Base-by-base conservation (phyloP, 768 basidiomycete genomes). In the Cubamyces lactineus region DNA sequence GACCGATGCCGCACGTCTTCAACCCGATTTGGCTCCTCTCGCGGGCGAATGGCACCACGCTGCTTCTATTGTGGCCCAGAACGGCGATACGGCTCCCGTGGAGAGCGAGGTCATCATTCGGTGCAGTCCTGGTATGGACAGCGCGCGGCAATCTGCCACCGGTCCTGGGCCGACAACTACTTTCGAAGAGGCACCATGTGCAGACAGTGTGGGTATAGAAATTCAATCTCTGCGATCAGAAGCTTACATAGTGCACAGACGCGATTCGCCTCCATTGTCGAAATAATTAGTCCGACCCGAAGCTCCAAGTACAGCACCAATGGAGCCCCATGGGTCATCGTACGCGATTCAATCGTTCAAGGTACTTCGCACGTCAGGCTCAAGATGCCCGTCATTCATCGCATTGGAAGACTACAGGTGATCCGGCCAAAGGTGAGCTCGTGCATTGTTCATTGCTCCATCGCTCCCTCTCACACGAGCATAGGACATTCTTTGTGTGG, bases 401-500 rank as follows among this genome's bases (percentile, higher is more conserved):
- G 53, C 2, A 5, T 15, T 7, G 53, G 53, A 4, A 5, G 6
- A 0, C 2, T 54, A 1, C 24, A 5, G 1, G 30, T 53, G n/a
- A 13, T 52, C 12, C 8, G 16, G 8, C 38, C 34, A 0, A 13
- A 62, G 53, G 61, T 48, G 45, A 28, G 46, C n/a, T n/a, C n/a
- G n/a, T n/a, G n/a, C n/a, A n/a, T n/a, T n/a, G n/a, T n/a, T n/a
- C n/a, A n/a, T n/a, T n/a, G n/a, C n/a, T n/a, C n/a, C n/a, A n/a
- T n/a, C n/a, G n/a, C n/a, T n/a, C n/a, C n/a, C n/a, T n/a, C n/a
- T n/a, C n/a, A n/a, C n/a, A n/a, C n/a, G n/a, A n/a, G n/a, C n/a
- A 34, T 41, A 63, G 56, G 56, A 52, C 19, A 30, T 63, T 3
- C 9, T 19, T 7, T 63, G 56, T 43, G 43, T 24, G 2, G 30